Percentiles rank a stretch among this genome's conserved stretches.
Evolutionary conservation across 2,329 filamentous ascomycete species (phyloP).

Genomic region (Microcera coccophila): DNA sequence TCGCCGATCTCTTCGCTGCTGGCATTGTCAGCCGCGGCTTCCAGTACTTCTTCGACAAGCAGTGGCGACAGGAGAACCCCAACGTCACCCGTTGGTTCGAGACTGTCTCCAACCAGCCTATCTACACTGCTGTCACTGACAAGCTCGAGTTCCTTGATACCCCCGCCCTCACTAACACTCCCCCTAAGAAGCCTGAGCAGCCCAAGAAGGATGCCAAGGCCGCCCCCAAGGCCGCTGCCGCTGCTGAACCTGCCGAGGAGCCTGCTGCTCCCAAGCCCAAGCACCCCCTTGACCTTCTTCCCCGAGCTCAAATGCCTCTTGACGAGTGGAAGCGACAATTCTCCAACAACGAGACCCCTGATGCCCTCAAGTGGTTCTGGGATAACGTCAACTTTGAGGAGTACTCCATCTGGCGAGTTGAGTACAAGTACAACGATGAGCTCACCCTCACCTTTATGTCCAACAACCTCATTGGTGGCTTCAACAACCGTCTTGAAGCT

Average conservation of each 20-base stretch:
- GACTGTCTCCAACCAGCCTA: constrained; percentile 87
- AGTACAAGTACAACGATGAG: constrained; percentile 99
- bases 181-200: constrained; percentile 75
- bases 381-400: constrained; percentile 90
- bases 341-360: constrained; percentile 88
- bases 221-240: constrained; percentile 37
- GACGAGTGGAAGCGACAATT: constrained; percentile 99
- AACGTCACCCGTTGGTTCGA: constrained; percentile 90
- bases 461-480: constrained; percentile 95
- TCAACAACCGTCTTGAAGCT: constrained; percentile 94
- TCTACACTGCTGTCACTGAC: constrained; percentile 76
- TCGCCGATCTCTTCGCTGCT: constrained; percentile 86
- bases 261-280: constrained; percentile 78
- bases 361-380: constrained; percentile 96
- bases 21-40: constrained; percentile 81
- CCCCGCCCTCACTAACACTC: constrained; percentile 64
- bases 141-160: constrained; percentile 78
- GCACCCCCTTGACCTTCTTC: constrained; percentile 87
- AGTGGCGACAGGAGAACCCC: constrained; percentile 79
- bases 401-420: constrained; percentile 89
- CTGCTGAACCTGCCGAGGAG: constrained; percentile 41
- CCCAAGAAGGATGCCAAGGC: constrained; percentile 63
- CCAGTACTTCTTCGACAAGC: constrained; percentile 90
- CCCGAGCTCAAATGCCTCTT: constrained; percentile 73
- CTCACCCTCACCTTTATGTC: constrained; percentile 98